Evolutionary conservation across 345 rosid genomes (phyloP), one percentile per base, ranked within the genome.

Genomic region (Gossypioides kirkii): DNA sequence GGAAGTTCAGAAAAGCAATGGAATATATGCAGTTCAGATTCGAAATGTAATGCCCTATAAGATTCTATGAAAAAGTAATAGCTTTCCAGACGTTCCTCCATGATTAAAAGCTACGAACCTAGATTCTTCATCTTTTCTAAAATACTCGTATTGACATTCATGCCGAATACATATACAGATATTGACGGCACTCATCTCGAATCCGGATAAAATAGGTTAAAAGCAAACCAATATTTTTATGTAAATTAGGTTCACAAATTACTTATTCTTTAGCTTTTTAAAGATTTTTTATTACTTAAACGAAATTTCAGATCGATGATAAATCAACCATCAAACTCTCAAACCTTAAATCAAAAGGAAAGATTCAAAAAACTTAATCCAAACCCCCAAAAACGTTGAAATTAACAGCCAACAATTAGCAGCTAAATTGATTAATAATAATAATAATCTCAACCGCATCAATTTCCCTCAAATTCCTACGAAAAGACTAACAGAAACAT

Each of bases 401-500:
- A 66, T 46, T 25, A 47, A 47, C 38, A 25, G 1, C 42, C 23
- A 49, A 17, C 17, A 47, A 20, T 26, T 17, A 22, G 70, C 9
- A 61, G 23, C 45, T n/a, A 10, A 56, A 49, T 46, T 23, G 45
- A 76, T 32, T 53, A 42, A n/a, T 32, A 17, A 50, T 16, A 43
- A 26, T 2, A 43, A 74, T 74, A 67, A 2, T 50, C 11, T 16
- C 5, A 13, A 12, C 13, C 17, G 11, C 32, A 18, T 59, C 46
- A 52, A 47, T 50, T 38, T 42, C 63, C 36, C 22, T 23, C 52
- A 56, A 69, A 65, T 73, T 73, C 55, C 69, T 76, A 56, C 13
- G 20, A 54, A 67, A 38, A 32, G 43, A 55, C n/a, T 16, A 61
- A 41, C 36, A 63, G 20, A 2, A 47, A 9, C 13, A 2, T 22